Conservation (phyloP, 257 asterid genomes). For the Sherardia arvensis region DNA sequence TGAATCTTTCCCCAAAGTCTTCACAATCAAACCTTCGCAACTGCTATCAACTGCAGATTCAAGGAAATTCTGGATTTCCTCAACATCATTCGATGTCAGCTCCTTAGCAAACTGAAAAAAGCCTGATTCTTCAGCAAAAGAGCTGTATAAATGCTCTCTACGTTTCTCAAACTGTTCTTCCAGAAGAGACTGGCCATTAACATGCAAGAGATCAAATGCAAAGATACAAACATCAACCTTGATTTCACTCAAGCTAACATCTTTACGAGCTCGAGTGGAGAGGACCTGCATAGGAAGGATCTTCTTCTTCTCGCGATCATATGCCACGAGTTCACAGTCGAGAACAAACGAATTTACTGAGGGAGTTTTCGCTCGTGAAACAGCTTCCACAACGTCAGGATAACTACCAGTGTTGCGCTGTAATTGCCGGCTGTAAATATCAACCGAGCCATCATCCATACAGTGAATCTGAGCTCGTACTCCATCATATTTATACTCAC, state of each 20-base stretch:
- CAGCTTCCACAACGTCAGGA: constrained; percentile 77
- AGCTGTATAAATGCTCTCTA: constrained; percentile 78
- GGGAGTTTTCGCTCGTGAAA: constrained; percentile 60
- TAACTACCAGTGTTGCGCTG: constrained; percentile 89
- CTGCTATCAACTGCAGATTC: constrained; percentile 81
- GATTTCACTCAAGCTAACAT: constrained; percentile 80
- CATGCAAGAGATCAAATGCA: constrained; percentile 84
- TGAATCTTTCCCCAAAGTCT: constrained; percentile 79
- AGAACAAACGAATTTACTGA: constrained; percentile 80
- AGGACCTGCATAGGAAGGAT: constrained; percentile 89
- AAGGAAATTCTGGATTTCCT: constrained; percentile 87
- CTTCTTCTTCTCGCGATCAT: constrained; percentile 79
- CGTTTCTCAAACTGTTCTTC: constrained; percentile 78
- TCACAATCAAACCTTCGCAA: constrained; percentile 90
- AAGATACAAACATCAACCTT: constrained; percentile 85
- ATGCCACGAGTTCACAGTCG: constrained; percentile 95
- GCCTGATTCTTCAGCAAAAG: constrained; percentile 76
- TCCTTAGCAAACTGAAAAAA: constrained; percentile 77
- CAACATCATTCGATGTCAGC: constrained; percentile 77
- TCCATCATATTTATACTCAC: constrained; percentile 98
- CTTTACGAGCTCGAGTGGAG: constrained; percentile 83
- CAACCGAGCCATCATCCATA: constrained; percentile 79
- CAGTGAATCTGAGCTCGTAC: constrained; percentile 97
- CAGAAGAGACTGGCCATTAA: constrained; percentile 75
- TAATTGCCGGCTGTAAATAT: constrained; percentile 94